Conservation (phyloP, 1,284 basidiomycete species). For the Puccinia horiana region DNA sequence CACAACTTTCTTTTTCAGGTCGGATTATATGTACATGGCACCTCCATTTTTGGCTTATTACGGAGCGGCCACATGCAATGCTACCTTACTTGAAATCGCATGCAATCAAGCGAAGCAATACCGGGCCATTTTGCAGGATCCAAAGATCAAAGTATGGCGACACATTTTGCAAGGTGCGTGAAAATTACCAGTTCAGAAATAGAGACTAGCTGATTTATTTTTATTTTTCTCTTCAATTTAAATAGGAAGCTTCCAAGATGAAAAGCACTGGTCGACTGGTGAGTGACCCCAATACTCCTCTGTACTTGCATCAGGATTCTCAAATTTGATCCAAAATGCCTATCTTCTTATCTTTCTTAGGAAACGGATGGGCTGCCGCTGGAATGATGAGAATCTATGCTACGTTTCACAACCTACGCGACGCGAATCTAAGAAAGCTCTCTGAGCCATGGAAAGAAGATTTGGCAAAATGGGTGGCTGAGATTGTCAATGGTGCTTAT, state of each 20-base stretch:
- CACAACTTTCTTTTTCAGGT: conserved; percentile 56
- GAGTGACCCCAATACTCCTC: neutral
- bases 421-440: conserved; percentile 7
- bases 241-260: conserved; percentile 13
- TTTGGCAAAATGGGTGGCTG: conserved; percentile 30
- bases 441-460: conserved; percentile 31
- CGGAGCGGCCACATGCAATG: conserved; percentile 56
- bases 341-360: neutral
- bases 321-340: neutral
- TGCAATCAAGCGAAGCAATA: conserved; percentile 79
- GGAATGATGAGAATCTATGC: conserved; percentile 78
- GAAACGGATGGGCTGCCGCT: conserved; percentile 78
- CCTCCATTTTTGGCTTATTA: conserved; percentile 57
- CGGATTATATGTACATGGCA: conserved; percentile 57
- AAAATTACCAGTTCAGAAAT: conserved; percentile 52
- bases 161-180: conserved; percentile 64
- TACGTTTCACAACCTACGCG: conserved; percentile 68
- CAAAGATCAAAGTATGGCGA: conserved; percentile 28
- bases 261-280: conserved; percentile 28
- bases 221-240: neutral
- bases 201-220: neutral
- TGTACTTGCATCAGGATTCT: neutral
- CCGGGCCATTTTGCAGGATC: conserved; percentile 62
- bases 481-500: conserved; percentile 42
- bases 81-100: conserved; percentile 64